Conservation (phyloP, 768 basidiomycete species). For the Leccinum aurantiacum region DNA sequence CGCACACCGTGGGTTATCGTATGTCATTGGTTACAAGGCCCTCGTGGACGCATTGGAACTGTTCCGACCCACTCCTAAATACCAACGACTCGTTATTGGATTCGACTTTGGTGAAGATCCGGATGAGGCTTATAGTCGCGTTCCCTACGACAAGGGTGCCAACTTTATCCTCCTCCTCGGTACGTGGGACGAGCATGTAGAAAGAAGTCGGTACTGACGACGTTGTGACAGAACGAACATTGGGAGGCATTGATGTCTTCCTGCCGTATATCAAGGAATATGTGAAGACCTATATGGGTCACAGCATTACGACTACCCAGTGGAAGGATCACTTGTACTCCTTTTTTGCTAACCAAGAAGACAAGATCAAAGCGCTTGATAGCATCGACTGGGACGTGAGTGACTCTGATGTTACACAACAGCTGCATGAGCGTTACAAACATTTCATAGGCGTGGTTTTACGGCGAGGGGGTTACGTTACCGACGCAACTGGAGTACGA, state of each 20-base stretch:
- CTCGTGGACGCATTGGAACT: slow-evolving; percentile 69
- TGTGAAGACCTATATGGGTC: slow-evolving; percentile 52
- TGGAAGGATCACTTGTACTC: slow-evolving; percentile 59
- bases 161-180: slow-evolving; percentile 86
- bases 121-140: slow-evolving; percentile 69
- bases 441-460: slow-evolving; percentile 48
- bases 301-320: slow-evolving; percentile 55
- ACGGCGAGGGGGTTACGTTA: slow-evolving; percentile 52
- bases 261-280: slow-evolving; percentile 58
- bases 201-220: neutral
- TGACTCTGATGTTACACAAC: neutral
- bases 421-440: neutral
- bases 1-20: slow-evolving; percentile 78
- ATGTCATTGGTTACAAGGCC: slow-evolving; percentile 69
- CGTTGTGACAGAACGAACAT: slow-evolving; percentile 41
- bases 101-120: slow-evolving; percentile 74
- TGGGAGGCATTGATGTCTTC: slow-evolving; percentile 58
- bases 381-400: slow-evolving; percentile 58
- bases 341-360: slow-evolving; percentile 45
- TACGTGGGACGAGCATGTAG: slow-evolving; percentile 20
- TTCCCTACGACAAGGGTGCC: slow-evolving; percentile 90
- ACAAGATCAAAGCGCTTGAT: slow-evolving; percentile 49
- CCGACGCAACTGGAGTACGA: slow-evolving; percentile 55
- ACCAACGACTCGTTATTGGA: slow-evolving; percentile 76
- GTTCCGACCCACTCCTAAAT: slow-evolving; percentile 59